Conservation (phyloP, 345 rosid genomes). For the Capsella bursapastoris region DNA sequence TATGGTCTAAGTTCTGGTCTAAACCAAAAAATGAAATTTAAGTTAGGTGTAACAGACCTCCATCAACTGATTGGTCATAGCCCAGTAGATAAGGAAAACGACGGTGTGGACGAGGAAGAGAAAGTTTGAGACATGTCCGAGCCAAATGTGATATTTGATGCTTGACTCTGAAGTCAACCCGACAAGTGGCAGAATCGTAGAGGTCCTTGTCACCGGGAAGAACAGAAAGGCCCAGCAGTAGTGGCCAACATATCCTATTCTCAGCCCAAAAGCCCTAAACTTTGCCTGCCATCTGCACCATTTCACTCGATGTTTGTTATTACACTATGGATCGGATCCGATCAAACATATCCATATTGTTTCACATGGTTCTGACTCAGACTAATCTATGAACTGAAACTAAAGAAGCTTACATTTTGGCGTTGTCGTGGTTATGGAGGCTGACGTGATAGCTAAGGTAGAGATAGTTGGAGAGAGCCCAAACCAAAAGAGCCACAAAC, state of each 20-base stretch:
- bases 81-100: constrained; percentile 64
- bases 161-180: constrained; percentile 72
- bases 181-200: constrained; percentile 60
- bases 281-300: constrained; percentile 62
- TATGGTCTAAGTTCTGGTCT: background rate
- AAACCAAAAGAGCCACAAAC: constrained; percentile 58
- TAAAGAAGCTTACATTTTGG: constrained; percentile 35
- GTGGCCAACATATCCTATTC: constrained; percentile 64
- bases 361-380: background rate
- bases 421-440: constrained; percentile 38
- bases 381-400: background rate
- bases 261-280: constrained; percentile 56
- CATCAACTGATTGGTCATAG: constrained; percentile 49
- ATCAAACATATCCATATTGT: too few species aligned
- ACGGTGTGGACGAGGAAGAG: constrained; percentile 52
- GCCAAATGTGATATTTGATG: constrained; percentile 78
- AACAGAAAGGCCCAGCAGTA: constrained; percentile 75
- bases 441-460: constrained; percentile 47
- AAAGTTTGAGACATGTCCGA: constrained; percentile 64
- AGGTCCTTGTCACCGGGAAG: constrained; percentile 68
- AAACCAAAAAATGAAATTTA: background rate
- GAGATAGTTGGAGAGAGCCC: constrained; percentile 52
- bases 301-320: background rate
- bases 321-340: too few species aligned
- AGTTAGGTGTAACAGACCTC: constrained; percentile 41